phyloP scores from a whole-genome alignment of 2,329 filamentous ascomycete genomes.

The Phaeosphaeriaceae sp. region DNA sequence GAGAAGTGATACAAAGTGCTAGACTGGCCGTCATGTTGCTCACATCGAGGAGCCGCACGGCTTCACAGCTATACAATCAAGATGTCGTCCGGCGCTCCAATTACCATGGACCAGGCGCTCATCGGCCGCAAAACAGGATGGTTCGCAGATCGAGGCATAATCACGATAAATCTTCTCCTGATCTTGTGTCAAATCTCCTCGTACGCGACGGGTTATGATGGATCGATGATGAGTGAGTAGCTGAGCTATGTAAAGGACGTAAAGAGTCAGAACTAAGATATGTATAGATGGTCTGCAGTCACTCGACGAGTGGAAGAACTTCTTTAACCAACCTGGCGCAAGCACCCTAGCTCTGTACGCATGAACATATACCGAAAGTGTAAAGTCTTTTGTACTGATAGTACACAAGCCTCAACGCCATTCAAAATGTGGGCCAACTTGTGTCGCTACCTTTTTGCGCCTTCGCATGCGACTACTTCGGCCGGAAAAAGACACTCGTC shows the following conservation, averaged over 20 bases:
- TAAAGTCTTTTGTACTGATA: neutral
- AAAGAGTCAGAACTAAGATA: neutral
- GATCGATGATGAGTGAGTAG: constrained; percentile 19
- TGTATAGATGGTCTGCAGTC: constrained; percentile 9
- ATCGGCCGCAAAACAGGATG: constrained; percentile 6
- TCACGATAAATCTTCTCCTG: constrained; percentile 13
- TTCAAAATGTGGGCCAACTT: constrained; percentile 35
- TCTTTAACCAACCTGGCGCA: constrained; percentile 8
- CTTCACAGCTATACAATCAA: neutral
- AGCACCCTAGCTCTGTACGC: constrained; percentile 7
- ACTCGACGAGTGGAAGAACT: constrained; percentile 11
- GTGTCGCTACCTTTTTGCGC: constrained; percentile 31
- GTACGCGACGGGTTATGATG: constrained; percentile 18
- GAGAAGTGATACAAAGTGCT: constrained; percentile 3
- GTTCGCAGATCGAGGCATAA: constrained; percentile 10
- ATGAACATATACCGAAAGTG: neutral
- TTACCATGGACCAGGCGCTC: constrained; percentile 8
- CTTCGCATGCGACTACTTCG: constrained; percentile 48
- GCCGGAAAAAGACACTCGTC: constrained; percentile 45
- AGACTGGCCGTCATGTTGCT: neutral
- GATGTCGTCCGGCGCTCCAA: constrained; percentile 4
- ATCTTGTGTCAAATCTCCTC: constrained; percentile 14
- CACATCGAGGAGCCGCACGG: neutral
- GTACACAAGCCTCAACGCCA: constrained; percentile 21
- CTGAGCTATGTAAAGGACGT: neutral